Conservation (phyloP, 345 rosid genomes). For the Aquilaria malaccensis region DNA sequence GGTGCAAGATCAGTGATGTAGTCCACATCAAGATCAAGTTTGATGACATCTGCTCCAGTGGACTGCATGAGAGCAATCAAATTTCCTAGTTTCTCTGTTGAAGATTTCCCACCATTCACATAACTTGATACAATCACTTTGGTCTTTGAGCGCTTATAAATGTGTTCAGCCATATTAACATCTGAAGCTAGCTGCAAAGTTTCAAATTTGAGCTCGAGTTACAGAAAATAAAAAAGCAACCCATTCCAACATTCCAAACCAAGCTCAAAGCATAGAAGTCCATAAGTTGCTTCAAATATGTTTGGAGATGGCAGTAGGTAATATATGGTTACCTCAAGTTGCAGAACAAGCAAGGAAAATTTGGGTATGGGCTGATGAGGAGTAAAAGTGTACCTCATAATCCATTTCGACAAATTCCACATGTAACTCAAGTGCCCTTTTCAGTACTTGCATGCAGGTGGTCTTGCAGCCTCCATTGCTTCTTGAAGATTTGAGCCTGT, state of each 20-base stretch:
- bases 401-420: slow-evolving; percentile 42
- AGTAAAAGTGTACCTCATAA: slow-evolving; percentile 25
- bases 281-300: background rate
- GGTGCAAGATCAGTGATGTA: slow-evolving; percentile 26
- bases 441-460: slow-evolving; percentile 25
- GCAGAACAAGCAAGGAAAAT: background rate
- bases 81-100: slow-evolving; percentile 21
- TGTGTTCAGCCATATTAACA: slow-evolving; percentile 17
- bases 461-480: slow-evolving; percentile 11
- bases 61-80: slow-evolving; percentile 27
- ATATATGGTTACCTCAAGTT: too few species aligned
- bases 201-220: background rate
- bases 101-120: slow-evolving; percentile 19
- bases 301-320: background rate
- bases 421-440: slow-evolving; percentile 24
- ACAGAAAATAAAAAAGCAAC: background rate
- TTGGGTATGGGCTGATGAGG: background rate
- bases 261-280: background rate
- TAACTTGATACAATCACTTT: slow-evolving; percentile 28
- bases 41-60: slow-evolving; percentile 25
- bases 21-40: slow-evolving; percentile 19
- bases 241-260: background rate
- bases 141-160: slow-evolving; percentile 18
- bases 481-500: slow-evolving; percentile 23
- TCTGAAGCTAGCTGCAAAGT: slow-evolving; percentile 27